Base-by-base conservation (phyloP, 805 yeast genomes). In the Lipomyces anomalus region DNA sequence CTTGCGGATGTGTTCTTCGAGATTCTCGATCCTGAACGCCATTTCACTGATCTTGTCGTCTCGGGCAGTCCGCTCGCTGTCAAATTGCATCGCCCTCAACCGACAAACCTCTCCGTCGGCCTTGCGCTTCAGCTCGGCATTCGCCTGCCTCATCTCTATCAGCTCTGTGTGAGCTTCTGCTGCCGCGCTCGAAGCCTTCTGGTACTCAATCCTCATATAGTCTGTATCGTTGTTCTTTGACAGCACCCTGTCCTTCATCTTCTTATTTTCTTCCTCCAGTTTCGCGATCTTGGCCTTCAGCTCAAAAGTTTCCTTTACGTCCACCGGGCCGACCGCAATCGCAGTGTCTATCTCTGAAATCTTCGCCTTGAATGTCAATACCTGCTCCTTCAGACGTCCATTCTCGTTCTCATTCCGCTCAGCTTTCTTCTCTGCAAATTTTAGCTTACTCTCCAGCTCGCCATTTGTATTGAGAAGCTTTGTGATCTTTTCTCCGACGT, bases 211-310 rank as follows among this genome's bases (percentile, higher is more conserved):
- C 22, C 56, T 57, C 63, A 58, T 82, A 62, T 84, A 88, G 40
- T 68, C 75, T 38, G 70, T 73, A 56, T 87, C 95, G 29, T 76
- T 77, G 1, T 62, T 61, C 35, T 71, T 70, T 4, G 79, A 69
- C 22, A 71, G 72, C 1, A 73, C 57, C 50, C 71, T 71, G 11
- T 67, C 63, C n/a, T 72, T 63, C 37, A 72, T 62, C 23, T 63
- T 69, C 26, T 66, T 63, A 2, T 81, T 64, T 41, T 72, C 68
- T 4, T 71, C 71, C 47, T 73, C 71, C 29, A 80, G 57, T 4
- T 70, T 69, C 57, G 72, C 64, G n/a, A 72, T 69, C 46, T 67
- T 62, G 22, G 61, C 48, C 50, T 76, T 74, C 50, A 67, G 70
- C 16, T 53, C 50, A 22, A 70, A 62, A 52, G 67, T 66, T 42